Evolutionary conservation across 345 rosid genomes (phyloP), one percentile per base, ranked within the genome.

Genomic region (Populus deltoides): DNA sequence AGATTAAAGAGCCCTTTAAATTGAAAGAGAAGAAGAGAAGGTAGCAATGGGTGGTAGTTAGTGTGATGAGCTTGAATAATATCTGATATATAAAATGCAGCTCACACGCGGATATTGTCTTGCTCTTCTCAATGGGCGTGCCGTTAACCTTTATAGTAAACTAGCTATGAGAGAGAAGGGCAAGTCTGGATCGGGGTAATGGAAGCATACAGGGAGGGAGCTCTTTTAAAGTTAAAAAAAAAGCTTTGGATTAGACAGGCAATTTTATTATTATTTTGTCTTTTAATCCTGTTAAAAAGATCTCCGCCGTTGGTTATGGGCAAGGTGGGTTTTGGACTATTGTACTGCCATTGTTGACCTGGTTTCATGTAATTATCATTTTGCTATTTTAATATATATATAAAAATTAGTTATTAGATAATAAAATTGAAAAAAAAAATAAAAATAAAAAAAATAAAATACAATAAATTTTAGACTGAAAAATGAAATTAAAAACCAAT

Each of bases 231-330:
- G 47, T 43, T 43, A 0, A 2, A 31, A 31, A 31, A 33, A 10
- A 41, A 10, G 47, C 13, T 43, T 43, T 43, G 47, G 47, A 43
- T 43, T 43, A 2, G 47, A 43, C 13, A 10, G 47, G 47, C 47
- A 43, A 11, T 43, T 43, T 43, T 43, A 10, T 43, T 43, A 43
- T 43, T 43, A 11, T 9, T 10, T 13, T 41, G 18, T 17, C 5
- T 10, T 63, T 39, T 6, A 18, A 3, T 29, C 13, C 72, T 8
- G 53, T 36, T 25, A 53, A 53, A 39, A 63, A 76, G 6, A 72
- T 78, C 66, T 66, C 71, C 55, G 73, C 76, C 81, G 59, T 66
- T 53, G 74, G 77, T 66, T 16, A 8, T 51, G 73, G 47, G 16
- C 39, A 39, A 71, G 8, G 55, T 1, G 51, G 6, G 7, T 35